Percentiles rank a stretch among this genome's conserved stretches.
phyloP scores from a whole-genome alignment of 352 stramenopile species.

The Peronospora destructor region DNA sequence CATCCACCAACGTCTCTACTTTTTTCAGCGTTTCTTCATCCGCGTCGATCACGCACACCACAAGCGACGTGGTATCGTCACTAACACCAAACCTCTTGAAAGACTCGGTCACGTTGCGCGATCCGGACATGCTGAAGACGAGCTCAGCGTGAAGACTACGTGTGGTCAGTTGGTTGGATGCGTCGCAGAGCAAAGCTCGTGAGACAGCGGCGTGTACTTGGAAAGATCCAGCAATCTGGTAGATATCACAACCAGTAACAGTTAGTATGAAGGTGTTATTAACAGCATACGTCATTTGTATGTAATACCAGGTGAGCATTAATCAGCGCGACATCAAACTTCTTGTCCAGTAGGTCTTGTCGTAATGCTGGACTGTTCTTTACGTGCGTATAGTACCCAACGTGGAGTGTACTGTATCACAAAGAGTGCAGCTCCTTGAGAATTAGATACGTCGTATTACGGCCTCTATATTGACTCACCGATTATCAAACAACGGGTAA shows the following conservation, averaged over 20 bases:
- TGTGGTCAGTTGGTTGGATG: conserved; percentile 49
- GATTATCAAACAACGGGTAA: conserved; percentile 58
- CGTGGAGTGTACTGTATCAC: conserved; percentile 54
- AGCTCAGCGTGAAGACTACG: conserved; percentile 77
- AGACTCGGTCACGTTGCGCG: conserved; percentile 77
- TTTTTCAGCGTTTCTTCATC: conserved; percentile 35
- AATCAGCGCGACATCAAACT: conserved; percentile 65
- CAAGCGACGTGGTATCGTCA: conserved; percentile 43
- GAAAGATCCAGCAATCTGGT: conserved; percentile 65
- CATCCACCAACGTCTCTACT: conserved; percentile 43
- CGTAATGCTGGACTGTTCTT: conserved; percentile 57
- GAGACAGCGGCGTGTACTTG: conserved; percentile 68
- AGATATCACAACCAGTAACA: conserved; percentile 5
- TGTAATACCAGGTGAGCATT: conserved; percentile 58
- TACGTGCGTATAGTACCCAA: conserved; percentile 65
- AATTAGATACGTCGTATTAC: background rate
- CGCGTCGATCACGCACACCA: conserved; percentile 74
- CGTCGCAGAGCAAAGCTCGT: conserved; percentile 62
- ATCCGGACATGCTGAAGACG: conserved; percentile 81
- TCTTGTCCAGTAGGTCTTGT: conserved; percentile 50
- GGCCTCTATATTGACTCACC: conserved; percentile 24
- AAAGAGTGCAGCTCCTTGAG: background rate
- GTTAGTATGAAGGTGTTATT: background rate
- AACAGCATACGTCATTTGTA: background rate
- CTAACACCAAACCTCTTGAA: conserved; percentile 73